These are phyloP conservation scores for Hyaloscypha finlandica DNA, from an alignment of 495 filamentous ascomycete species.

Conservation along the genomic window DNA sequence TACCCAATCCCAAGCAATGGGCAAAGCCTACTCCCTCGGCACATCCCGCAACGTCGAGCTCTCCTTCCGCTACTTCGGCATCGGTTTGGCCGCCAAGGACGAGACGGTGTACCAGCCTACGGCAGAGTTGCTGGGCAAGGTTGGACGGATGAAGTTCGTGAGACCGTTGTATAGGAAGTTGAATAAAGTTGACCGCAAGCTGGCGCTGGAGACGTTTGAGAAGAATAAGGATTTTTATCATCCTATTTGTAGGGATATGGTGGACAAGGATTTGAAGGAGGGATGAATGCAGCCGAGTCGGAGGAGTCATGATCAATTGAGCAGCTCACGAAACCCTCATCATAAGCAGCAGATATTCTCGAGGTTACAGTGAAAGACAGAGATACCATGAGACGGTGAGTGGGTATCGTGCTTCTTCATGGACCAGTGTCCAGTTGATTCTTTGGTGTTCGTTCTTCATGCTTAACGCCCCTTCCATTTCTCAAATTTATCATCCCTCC, in stretches of 20 bases:
- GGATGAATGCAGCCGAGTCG: neutral
- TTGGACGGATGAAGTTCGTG: conserved; percentile 97
- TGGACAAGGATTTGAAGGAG: conserved; percentile 74
- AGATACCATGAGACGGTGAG: no score
- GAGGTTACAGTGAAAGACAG: no score
- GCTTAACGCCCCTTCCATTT: no score
- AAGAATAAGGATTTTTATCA: conserved; percentile 92
- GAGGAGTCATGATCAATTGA: neutral
- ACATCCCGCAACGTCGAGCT: conserved; percentile 82
- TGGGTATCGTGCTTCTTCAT: no score
- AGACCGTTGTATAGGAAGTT: conserved; percentile 77
- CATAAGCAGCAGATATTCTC: no score
- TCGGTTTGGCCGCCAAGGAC: conserved; percentile 76
- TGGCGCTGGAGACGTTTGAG: conserved; percentile 82
- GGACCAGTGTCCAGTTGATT: no score
- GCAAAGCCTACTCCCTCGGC: conserved; percentile 66
- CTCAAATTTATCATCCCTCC: no score
- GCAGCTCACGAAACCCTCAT: neutral
- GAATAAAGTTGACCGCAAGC: conserved; percentile 66
- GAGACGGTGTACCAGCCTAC: conserved; percentile 64
- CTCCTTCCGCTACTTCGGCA: conserved; percentile 70
- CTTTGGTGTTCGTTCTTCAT: no score
- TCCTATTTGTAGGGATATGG: conserved; percentile 82
- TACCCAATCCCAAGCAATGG: conserved; percentile 67
- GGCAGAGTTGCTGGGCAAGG: conserved; percentile 71